These are phyloP conservation scores for Trametes polyzona DNA, from an alignment of 1,284 basidiomycete species.

Conservation along the genomic window DNA sequence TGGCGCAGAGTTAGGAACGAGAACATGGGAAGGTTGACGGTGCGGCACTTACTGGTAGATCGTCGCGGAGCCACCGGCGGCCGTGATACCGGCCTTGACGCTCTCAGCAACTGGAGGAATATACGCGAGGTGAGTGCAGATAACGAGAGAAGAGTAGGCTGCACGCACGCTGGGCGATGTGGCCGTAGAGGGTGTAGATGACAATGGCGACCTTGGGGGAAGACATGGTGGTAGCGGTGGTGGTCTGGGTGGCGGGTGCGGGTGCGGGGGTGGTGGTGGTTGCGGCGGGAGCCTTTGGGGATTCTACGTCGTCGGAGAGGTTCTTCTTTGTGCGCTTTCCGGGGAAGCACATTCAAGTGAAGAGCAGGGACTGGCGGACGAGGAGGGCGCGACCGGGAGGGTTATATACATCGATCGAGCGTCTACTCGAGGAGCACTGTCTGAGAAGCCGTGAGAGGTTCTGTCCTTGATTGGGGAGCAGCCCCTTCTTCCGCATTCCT, in stretches of 20 bases:
- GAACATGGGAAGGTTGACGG: neutral
- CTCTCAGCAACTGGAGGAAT: slow-evolving; percentile 74
- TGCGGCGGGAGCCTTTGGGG: slow-evolving; percentile 21
- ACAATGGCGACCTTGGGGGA: slow-evolving; percentile 75
- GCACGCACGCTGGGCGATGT: slow-evolving; percentile 69
- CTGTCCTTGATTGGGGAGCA: slow-evolving; percentile 15
- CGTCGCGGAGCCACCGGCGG: slow-evolving; percentile 71
- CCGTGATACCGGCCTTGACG: slow-evolving; percentile 73
- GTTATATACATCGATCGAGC: slow-evolving; percentile 21
- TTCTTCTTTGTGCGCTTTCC: slow-evolving; percentile 42
- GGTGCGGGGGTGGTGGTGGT: slow-evolving; percentile 20
- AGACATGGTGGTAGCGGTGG: slow-evolving; percentile 31
- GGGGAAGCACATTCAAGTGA: slow-evolving; percentile 47
- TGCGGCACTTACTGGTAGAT: slow-evolving; percentile 68
- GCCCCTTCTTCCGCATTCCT: slow-evolving; percentile 9
- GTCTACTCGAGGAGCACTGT: slow-evolving; percentile 11
- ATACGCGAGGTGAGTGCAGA: neutral
- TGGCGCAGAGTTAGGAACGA: slow-evolving; percentile 30
- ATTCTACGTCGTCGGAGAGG: slow-evolving; percentile 36
- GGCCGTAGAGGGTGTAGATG: slow-evolving; percentile 85
- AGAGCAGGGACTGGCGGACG: slow-evolving; percentile 1
- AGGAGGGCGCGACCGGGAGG: neutral
- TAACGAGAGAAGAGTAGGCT: neutral
- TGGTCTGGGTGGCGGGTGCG: slow-evolving; percentile 15
- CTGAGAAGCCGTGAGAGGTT: slow-evolving; percentile 19